A percentile compares a stretch with the other conserved stretches of the same genome.
Conservation (phyloP, 176 grass and related monocot species). For the Puya raimondii region DNA sequence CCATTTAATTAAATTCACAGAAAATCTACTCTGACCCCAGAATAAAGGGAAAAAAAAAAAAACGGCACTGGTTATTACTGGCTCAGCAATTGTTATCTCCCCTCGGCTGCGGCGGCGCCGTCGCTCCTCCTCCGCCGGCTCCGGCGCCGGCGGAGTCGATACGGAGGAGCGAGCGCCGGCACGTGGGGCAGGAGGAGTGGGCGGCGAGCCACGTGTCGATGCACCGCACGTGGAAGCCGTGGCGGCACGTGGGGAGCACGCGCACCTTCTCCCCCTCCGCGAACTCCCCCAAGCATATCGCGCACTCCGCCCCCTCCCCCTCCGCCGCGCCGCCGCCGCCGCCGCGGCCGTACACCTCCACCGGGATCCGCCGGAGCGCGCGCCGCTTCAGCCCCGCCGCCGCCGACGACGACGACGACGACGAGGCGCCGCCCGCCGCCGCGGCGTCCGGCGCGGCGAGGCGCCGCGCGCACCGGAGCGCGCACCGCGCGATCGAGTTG, state of each 20-base stretch:
- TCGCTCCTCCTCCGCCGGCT: not conserved
- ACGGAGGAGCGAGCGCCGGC: constrained; percentile 39
- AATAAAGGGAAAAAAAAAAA: not conserved
- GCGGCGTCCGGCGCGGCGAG: constrained; percentile 23
- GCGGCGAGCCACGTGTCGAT: constrained; percentile 56
- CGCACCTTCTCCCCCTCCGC: constrained; percentile 59
- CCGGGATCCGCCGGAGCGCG: constrained; percentile 47
- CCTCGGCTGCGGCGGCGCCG: not conserved
- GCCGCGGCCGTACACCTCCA: constrained; percentile 40
- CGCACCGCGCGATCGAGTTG: constrained; percentile 54
- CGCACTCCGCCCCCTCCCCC: constrained; percentile 34
- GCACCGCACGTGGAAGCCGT: constrained; percentile 63
- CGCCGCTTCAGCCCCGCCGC: constrained; percentile 30
- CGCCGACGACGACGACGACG: not conserved
- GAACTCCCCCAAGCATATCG: constrained; percentile 76
- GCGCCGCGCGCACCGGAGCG: constrained; percentile 32
- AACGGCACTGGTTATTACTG: not conserved
- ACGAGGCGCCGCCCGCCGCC: not conserved
- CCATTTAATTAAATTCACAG: not conserved
- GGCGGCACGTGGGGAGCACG: constrained; percentile 62
- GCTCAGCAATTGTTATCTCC: not conserved
- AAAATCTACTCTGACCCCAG: not conserved
- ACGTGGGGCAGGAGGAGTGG: constrained; percentile 64
- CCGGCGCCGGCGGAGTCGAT: not conserved
- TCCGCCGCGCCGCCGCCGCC: not conserved